Evolutionary conservation across 768 basidiomycete species (phyloP).

Genomic region (Sutorius australiensis): DNA sequence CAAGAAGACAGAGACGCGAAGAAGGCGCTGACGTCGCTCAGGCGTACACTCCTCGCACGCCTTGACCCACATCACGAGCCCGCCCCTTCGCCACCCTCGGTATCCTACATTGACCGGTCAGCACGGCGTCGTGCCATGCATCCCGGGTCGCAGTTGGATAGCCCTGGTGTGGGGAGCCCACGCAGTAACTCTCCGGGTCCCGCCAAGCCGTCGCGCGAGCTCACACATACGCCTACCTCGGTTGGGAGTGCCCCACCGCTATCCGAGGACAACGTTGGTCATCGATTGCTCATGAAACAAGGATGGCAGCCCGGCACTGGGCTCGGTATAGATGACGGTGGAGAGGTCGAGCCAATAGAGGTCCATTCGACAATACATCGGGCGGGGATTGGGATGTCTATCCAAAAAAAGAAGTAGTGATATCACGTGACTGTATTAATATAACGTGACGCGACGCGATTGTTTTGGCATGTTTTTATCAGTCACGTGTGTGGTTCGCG

Average conservation of each 20-base stretch:
- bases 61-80: constrained; percentile 32
- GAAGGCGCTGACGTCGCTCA: constrained; percentile 63
- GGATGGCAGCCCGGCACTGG: constrained; percentile 69
- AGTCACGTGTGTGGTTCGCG: constrained; percentile 40
- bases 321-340: constrained; percentile 25
- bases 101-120: constrained; percentile 61
- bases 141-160: constrained; percentile 48
- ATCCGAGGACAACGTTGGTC: constrained; percentile 58
- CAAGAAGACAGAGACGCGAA: constrained; percentile 47
- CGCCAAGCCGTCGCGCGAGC: constrained; percentile 8
- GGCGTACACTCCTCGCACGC: constrained; percentile 56
- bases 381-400: constrained; percentile 53
- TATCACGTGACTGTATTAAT: neutral
- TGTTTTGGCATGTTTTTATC: constrained; percentile 33
- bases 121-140: constrained; percentile 63
- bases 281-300: constrained; percentile 64
- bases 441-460: constrained; percentile 31
- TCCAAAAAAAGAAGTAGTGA: neutral
- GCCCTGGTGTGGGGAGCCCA: constrained; percentile 43
- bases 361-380: constrained; percentile 41
- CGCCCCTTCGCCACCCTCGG: constrained; percentile 11
- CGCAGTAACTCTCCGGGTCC: constrained; percentile 22
- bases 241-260: constrained; percentile 40
- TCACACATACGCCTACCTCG: constrained; percentile 21
- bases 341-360: constrained; percentile 51